These are phyloP conservation scores for Mycena alexandri DNA, from an alignment of 768 basidiomycete species.

Conservation along the genomic window DNA sequence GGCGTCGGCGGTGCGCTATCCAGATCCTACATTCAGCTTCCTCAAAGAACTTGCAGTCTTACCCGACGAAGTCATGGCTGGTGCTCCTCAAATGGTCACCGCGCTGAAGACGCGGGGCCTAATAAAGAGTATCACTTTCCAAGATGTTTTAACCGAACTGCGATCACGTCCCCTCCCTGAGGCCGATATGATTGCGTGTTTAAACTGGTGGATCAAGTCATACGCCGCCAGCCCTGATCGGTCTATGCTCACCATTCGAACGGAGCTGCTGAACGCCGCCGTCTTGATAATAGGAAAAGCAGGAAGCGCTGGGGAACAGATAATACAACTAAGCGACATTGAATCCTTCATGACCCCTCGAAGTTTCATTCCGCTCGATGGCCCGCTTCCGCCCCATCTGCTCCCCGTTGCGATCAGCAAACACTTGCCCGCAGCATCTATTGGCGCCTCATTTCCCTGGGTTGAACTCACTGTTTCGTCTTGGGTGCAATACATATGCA, in stretches of 20 bases:
- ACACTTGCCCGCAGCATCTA: slow-evolving; percentile 62
- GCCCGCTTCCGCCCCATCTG: slow-evolving; percentile 81
- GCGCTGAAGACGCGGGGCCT: slow-evolving; percentile 72
- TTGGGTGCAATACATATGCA: slow-evolving; percentile 80
- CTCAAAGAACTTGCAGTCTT: slow-evolving; percentile 83
- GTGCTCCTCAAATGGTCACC: slow-evolving; percentile 71
- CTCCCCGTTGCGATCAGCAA: slow-evolving; percentile 78
- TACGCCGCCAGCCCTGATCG: slow-evolving; percentile 50
- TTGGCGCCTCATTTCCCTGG: slow-evolving; percentile 78
- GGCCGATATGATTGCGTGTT: slow-evolving; percentile 82
- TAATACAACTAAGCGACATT: slow-evolving; percentile 79
- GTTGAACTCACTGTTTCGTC: slow-evolving; percentile 78
- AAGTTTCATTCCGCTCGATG: slow-evolving; percentile 74
- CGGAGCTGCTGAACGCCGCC: slow-evolving; percentile 77
- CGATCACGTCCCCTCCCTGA: slow-evolving; percentile 75
- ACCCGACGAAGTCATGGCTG: slow-evolving; percentile 68
- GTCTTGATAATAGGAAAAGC: slow-evolving; percentile 63
- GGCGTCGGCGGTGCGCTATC: slow-evolving; percentile 77
- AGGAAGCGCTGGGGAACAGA: slow-evolving; percentile 58
- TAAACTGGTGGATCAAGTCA: slow-evolving; percentile 86
- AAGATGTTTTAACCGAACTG: slow-evolving; percentile 87
- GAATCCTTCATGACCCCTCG: slow-evolving; percentile 78
- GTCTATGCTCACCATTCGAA: slow-evolving; percentile 59
- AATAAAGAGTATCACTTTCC: slow-evolving; percentile 81
- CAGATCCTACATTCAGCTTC: slow-evolving; percentile 81